Percentiles rank a stretch among this genome's conserved stretches.
phyloP scores from a whole-genome alignment of 768 basidiomycete species.

The Macrocybe gigantea region DNA sequence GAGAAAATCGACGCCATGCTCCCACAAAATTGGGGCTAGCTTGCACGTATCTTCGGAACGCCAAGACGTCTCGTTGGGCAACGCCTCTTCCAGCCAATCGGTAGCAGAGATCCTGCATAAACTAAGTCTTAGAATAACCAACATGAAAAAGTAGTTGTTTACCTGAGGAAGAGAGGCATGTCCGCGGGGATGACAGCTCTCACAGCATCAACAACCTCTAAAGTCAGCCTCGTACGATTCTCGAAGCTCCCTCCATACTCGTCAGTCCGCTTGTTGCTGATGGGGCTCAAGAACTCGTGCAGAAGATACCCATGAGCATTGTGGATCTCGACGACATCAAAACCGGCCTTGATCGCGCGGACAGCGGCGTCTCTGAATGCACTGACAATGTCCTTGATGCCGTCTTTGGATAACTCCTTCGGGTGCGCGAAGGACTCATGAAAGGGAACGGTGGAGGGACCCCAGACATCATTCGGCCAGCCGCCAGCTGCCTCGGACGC shows the following conservation, averaged over 20 bases:
- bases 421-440: slow-evolving; percentile 41
- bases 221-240: slow-evolving; percentile 55
- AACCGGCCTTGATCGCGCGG: slow-evolving; percentile 52
- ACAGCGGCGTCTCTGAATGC: slow-evolving; percentile 50
- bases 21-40: slow-evolving; percentile 51
- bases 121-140: background rate
- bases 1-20: slow-evolving; percentile 68
- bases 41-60: slow-evolving; percentile 60
- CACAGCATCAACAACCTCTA: slow-evolving; percentile 61
- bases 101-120: slow-evolving; percentile 54
- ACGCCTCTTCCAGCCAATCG: slow-evolving; percentile 62
- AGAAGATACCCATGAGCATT: slow-evolving; percentile 60
- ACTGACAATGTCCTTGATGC: slow-evolving; percentile 49
- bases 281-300: slow-evolving; percentile 52
- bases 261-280: slow-evolving; percentile 57
- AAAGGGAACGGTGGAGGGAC: slow-evolving; percentile 46
- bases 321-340: slow-evolving; percentile 60
- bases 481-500: slow-evolving; percentile 38
- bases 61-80: slow-evolving; percentile 62
- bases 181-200: slow-evolving; percentile 50
- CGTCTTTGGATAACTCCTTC: slow-evolving; percentile 47
- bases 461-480: slow-evolving; percentile 51
- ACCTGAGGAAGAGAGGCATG: slow-evolving; percentile 73
- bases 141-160: slow-evolving; percentile 9
- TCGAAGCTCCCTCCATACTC: slow-evolving; percentile 69